These are phyloP conservation scores for Vitis vinifera DNA, from an alignment of 164 flowering plant species.

Conservation along the genomic window ASM3070453v1 NC_081810.1:5119501-5120000, in stretches of 20 bases:
- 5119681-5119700: constrained; percentile 23
- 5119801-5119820: constrained; percentile 17
- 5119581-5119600: constrained; percentile 20
- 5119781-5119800: constrained; percentile 13
- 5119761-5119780: constrained; percentile 24
- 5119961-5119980: constrained; percentile 44
- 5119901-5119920: constrained; percentile 18
- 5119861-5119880: background rate
- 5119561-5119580: background rate
- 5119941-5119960: constrained; percentile 45
- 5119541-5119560: constrained; percentile 33
- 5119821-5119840: too few relatives aligned
- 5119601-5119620: constrained; percentile 19
- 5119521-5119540: constrained; percentile 4
- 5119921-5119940: constrained; percentile 49
- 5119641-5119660: constrained; percentile 17
- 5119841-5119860: too few relatives aligned
- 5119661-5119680: constrained; percentile 20
- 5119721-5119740: constrained; percentile 1
- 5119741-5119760: constrained; percentile 10
- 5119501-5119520: constrained; percentile 12
- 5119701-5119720: constrained; percentile 13
- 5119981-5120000: constrained; percentile 68
- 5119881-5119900: background rate
- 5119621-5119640: background rate